phyloP scores from a whole-genome alignment of 2,329 filamentous ascomycete genomes.

The Pseudocercospora cruenta region DNA sequence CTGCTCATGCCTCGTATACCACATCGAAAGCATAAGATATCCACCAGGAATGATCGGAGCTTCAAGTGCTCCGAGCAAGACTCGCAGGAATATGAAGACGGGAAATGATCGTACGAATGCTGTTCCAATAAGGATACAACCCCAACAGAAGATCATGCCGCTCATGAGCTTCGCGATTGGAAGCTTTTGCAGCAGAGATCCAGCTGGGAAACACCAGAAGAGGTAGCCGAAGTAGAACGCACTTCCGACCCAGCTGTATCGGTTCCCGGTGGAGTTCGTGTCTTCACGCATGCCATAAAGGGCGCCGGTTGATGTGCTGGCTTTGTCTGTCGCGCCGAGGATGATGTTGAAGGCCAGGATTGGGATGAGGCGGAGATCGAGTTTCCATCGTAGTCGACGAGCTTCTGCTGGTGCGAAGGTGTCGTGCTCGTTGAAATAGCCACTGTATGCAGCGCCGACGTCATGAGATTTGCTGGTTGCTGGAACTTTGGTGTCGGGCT shows the following conservation, averaged over 20 bases:
- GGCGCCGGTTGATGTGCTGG: slow-evolving; percentile 8
- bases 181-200: slow-evolving; percentile 56
- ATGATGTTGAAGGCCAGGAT: slow-evolving; percentile 19
- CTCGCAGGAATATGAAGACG: slow-evolving; percentile 46
- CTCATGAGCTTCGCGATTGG: slow-evolving; percentile 51
- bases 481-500: not conserved
- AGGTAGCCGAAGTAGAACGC: slow-evolving; percentile 60
- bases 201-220: slow-evolving; percentile 59
- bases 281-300: slow-evolving; percentile 58
- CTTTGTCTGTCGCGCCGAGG: slow-evolving; percentile 18
- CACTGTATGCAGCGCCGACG: slow-evolving; percentile 13
- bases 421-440: slow-evolving; percentile 16
- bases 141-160: slow-evolving; percentile 15
- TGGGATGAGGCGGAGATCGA: slow-evolving; percentile 19
- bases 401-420: slow-evolving; percentile 6
- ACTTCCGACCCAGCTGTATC: slow-evolving; percentile 60
- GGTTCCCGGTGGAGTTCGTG: slow-evolving; percentile 56
- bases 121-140: slow-evolving; percentile 11
- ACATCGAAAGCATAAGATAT: slow-evolving; percentile 46
- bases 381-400: slow-evolving; percentile 7
- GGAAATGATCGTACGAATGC: slow-evolving; percentile 26
- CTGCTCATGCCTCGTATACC: slow-evolving; percentile 26
- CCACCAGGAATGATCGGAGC: slow-evolving; percentile 47
- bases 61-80: slow-evolving; percentile 22
- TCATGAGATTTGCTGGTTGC: slow-evolving; percentile 9